These are phyloP conservation scores for Nakazawaea wyomingensis DNA, from an alignment of 805 yeast species.

Conservation along the genomic window DNA sequence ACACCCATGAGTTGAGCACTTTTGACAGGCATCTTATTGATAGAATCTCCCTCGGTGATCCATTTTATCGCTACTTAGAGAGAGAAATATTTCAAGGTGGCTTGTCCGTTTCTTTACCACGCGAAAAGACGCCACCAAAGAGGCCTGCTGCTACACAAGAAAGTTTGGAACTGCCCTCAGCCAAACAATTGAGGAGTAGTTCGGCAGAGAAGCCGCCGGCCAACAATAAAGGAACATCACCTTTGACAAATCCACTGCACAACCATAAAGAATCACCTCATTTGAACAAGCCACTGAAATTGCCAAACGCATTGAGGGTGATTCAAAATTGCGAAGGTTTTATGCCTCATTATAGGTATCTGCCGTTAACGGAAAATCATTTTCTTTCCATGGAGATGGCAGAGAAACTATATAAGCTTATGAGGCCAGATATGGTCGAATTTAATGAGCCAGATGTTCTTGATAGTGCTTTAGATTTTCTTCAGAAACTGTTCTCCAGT, in stretches of 20 bases:
- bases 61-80: background rate
- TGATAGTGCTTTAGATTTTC: constrained; percentile 5
- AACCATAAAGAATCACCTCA: too few relatives aligned
- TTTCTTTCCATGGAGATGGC: constrained; percentile 3
- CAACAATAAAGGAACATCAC: too few relatives aligned
- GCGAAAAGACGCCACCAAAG: background rate
- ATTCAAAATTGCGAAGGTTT: background rate
- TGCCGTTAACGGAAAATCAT: background rate
- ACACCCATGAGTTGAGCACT: constrained; percentile 1
- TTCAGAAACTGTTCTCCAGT: constrained; percentile 5
- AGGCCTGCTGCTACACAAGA: background rate
- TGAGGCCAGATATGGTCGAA: constrained; percentile 2
- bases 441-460: constrained; percentile 2
- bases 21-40: constrained; percentile 11
- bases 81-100: background rate
- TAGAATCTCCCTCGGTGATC: constrained; percentile 3
- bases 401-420: background rate
- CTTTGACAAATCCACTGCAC: too few relatives aligned
- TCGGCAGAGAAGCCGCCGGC: background rate
- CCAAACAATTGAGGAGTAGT: background rate
- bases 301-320: background rate
- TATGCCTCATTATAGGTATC: background rate
- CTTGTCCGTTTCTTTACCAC: background rate
- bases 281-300: background rate
- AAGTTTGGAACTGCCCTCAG: background rate